These are phyloP conservation scores for Microthyrium microscopicum DNA, from an alignment of 2,329 filamentous ascomycete genomes.

Conservation along the genomic window DNA sequence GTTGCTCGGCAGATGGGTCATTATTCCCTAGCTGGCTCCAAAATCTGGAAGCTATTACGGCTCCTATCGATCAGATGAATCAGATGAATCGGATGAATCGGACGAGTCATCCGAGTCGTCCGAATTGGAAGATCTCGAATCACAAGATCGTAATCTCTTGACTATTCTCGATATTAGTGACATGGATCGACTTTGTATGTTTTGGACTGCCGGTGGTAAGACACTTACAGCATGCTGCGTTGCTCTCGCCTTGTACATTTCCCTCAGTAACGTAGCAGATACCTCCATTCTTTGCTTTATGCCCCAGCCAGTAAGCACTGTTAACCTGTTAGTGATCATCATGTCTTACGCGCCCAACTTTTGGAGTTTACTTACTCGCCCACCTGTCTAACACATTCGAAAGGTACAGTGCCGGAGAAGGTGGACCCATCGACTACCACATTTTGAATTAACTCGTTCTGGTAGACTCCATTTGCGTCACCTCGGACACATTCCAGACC, in stretches of 20 bases:
- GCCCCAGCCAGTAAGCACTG: constrained; percentile 2
- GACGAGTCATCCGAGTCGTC: too few relatives aligned
- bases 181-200: too few relatives aligned
- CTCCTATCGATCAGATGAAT: too few relatives aligned
- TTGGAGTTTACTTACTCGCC: background rate
- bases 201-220: too few relatives aligned
- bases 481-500: background rate
- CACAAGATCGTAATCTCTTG: too few relatives aligned
- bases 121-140: too few relatives aligned
- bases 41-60: too few relatives aligned
- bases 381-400: constrained; percentile 2
- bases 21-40: too few relatives aligned
- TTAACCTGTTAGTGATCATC: background rate
- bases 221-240: constrained; percentile 4
- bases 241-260: constrained; percentile 1
- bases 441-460: constrained; percentile 1
- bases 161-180: too few relatives aligned
- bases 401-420: background rate
- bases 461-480: background rate
- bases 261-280: constrained; percentile 3
- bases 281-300: constrained; percentile 2
- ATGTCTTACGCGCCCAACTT: too few relatives aligned
- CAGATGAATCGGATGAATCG: too few relatives aligned
- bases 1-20: too few relatives aligned
- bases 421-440: background rate